Conservation (phyloP, 1,284 basidiomycete genomes). For the Sanghuangporus sanghuang region DNA sequence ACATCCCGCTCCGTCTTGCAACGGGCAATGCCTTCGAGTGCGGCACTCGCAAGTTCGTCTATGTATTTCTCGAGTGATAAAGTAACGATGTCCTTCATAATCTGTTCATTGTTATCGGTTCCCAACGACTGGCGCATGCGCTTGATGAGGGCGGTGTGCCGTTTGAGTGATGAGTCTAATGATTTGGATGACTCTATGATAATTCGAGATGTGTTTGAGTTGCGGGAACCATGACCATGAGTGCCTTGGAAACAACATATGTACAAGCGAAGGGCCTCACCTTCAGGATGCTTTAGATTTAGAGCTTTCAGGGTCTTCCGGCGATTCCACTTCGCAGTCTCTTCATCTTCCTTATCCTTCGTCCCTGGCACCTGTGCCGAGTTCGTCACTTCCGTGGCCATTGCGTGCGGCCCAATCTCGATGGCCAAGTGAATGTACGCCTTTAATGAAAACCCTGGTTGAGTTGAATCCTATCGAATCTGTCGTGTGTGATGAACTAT, state of each 20-base stretch:
- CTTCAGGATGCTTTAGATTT: slow-evolving; percentile 10
- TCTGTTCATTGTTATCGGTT: slow-evolving; percentile 73
- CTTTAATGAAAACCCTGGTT: no score
- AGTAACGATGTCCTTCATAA: slow-evolving; percentile 87
- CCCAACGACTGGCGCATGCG: slow-evolving; percentile 80
- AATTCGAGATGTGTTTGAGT: background rate
- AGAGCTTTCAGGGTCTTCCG: slow-evolving; percentile 11
- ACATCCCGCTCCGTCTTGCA: slow-evolving; percentile 90
- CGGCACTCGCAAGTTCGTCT: slow-evolving; percentile 88
- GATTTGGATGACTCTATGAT: slow-evolving; percentile 52
- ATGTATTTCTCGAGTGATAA: slow-evolving; percentile 94
- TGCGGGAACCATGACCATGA: background rate
- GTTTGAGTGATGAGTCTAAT: slow-evolving; percentile 89
- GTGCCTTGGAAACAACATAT: background rate
- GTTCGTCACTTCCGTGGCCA: slow-evolving; percentile 5
- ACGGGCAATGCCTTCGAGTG: slow-evolving; percentile 78
- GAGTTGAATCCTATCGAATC: no score
- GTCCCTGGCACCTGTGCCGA: background rate
- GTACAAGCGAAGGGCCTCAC: background rate
- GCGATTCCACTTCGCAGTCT: slow-evolving; percentile 8
- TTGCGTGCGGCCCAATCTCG: background rate
- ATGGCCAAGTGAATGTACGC: no score
- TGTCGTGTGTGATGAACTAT: no score
- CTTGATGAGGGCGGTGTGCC: slow-evolving; percentile 91
- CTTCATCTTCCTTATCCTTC: slow-evolving; percentile 18